Percentiles rank a stretch among this genome's conserved stretches.
These are phyloP conservation scores for Boletus eberwhitei DNA, from an alignment of 768 basidiomycete species.

Conservation along the genomic window DNA sequence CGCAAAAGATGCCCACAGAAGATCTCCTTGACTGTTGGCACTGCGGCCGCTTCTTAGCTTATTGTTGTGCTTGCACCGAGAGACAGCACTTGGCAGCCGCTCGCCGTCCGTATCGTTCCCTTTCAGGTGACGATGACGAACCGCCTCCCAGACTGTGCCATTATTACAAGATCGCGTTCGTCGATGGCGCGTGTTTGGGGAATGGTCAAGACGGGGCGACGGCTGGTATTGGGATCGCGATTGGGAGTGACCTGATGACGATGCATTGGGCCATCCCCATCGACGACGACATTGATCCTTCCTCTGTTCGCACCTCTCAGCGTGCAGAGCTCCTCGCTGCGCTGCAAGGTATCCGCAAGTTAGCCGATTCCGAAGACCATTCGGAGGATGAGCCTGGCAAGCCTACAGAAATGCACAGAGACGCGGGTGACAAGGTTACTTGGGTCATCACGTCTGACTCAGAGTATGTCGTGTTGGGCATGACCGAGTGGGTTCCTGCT, in stretches of 20 bases:
- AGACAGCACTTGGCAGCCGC: neutral
- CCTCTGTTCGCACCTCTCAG: slow-evolving; percentile 27
- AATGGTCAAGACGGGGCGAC: slow-evolving; percentile 28
- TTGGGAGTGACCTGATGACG: slow-evolving; percentile 12
- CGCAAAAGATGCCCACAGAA: neutral
- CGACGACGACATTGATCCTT: slow-evolving; percentile 21
- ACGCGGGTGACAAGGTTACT: neutral
- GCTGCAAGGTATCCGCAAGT: slow-evolving; percentile 21
- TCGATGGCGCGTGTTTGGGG: slow-evolving; percentile 33
- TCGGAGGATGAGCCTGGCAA: too few relatives aligned
- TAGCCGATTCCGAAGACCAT: slow-evolving; percentile 6
- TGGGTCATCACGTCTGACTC: slow-evolving; percentile 33
- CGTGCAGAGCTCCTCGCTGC: slow-evolving; percentile 36
- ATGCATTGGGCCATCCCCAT: slow-evolving; percentile 27
- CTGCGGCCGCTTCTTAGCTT: slow-evolving; percentile 14
- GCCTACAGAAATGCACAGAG: neutral
- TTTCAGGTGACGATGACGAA: neutral
- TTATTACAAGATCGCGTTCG: slow-evolving; percentile 30
- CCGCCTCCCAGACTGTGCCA: slow-evolving; percentile 17
- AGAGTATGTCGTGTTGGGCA: slow-evolving; percentile 35
- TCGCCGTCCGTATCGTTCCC: neutral
- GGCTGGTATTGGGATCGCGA: slow-evolving; percentile 31
- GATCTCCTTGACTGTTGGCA: slow-evolving; percentile 7
- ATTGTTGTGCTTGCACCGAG: slow-evolving; percentile 10
- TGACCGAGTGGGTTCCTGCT: slow-evolving; percentile 34